Percentiles rank a stretch among this genome's conserved stretches.
These are phyloP conservation scores for Rhizophagus prolifer DNA, from an alignment of 192 early-diverging fungal species.

Conservation along the genomic window DNA sequence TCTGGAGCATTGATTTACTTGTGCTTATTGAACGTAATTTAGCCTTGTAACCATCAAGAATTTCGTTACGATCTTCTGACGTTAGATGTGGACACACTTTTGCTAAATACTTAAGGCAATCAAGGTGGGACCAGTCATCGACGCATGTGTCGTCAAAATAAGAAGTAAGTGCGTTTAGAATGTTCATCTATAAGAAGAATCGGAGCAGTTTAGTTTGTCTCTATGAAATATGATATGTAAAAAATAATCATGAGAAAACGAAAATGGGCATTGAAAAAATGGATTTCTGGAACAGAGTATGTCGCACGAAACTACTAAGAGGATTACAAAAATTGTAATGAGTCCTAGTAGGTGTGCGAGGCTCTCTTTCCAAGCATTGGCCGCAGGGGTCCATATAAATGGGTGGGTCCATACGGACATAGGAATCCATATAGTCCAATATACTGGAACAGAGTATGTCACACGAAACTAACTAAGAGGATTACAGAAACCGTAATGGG, in stretches of 20 bases:
- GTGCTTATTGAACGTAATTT: slow-evolving; percentile 18
- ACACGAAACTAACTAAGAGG: not conserved
- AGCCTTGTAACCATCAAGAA: slow-evolving; percentile 2
- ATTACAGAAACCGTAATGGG: not conserved
- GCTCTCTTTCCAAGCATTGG: not conserved
- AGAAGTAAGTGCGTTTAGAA: no score
- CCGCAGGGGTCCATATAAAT: no score
- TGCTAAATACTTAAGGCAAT: no score
- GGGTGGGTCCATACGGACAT: no score
- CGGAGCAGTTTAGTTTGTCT: no score
- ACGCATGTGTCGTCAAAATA: no score
- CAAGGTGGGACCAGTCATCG: no score
- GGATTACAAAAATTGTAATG: not conserved
- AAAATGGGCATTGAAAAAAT: slow-evolving; percentile 27
- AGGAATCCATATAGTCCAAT: no score
- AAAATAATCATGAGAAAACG: slow-evolving; percentile 24
- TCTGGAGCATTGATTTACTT: slow-evolving; percentile 23
- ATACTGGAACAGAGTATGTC: slow-evolving; percentile 20
- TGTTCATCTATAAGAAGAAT: no score
- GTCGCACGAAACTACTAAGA: not conserved
- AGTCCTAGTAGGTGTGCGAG: not conserved
- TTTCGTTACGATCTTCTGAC: no score
- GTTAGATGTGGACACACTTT: no score
- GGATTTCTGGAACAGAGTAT: slow-evolving; percentile 26
- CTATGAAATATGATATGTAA: no score